Evolutionary conservation across 331 rosid genomes (phyloP).

Genomic region (Cydonia oblonga): DNA sequence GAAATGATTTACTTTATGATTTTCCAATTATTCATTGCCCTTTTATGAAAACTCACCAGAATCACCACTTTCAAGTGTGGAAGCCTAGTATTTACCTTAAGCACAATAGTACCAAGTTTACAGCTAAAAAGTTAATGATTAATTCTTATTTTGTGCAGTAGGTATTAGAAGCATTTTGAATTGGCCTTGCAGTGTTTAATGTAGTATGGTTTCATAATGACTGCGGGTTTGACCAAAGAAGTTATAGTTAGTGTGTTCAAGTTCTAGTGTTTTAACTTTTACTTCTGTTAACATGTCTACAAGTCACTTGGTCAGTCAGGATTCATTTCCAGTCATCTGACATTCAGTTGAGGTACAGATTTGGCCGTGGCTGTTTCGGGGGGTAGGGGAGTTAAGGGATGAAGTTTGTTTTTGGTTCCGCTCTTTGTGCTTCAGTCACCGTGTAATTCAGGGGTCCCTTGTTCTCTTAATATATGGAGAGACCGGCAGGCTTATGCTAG

Average conservation of each 20-base stretch:
- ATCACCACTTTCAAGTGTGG: neutral
- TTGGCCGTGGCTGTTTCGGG: neutral
- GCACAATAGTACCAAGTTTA: neutral
- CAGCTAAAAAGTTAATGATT: neutral
- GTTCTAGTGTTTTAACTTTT: neutral
- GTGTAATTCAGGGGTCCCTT: too few relatives aligned
- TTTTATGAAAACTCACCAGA: neutral
- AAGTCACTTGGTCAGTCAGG: neutral
- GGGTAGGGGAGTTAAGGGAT: too few relatives aligned
- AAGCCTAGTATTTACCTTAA: neutral
- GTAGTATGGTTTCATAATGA: neutral
- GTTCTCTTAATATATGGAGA: too few relatives aligned
- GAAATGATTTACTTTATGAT: neutral
- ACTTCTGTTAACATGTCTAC: neutral
- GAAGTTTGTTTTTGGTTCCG: too few relatives aligned
- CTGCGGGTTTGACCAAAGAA: neutral
- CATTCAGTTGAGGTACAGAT: neutral
- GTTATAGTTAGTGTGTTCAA: neutral
- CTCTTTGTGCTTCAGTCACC: too few relatives aligned
- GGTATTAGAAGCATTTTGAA: neutral
- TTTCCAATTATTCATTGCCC: neutral
- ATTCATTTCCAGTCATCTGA: neutral
- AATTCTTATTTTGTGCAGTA: neutral
- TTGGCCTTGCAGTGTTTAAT: neutral
- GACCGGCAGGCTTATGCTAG: too few relatives aligned